Conservation (phyloP, 1,139 yeast genomes). For the Lodderomyces metapsilosis region DNA sequence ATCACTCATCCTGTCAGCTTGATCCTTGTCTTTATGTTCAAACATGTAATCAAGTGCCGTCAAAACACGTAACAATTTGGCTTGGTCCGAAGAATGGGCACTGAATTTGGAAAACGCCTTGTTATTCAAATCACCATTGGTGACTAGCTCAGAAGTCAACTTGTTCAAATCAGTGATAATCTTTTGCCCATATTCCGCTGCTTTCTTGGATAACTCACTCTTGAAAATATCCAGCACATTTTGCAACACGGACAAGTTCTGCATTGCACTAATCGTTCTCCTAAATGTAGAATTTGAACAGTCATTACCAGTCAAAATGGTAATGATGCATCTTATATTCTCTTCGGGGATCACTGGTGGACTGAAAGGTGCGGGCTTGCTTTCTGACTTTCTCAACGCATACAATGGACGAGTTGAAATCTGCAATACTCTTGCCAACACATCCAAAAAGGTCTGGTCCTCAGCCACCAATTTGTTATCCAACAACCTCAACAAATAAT, state of each 20-base stretch:
- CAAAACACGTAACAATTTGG: conserved; percentile 76
- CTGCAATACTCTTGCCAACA: conserved; percentile 71
- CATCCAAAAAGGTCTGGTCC: conserved; percentile 74
- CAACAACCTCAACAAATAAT: conserved; percentile 60
- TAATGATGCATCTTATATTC: conserved; percentile 62
- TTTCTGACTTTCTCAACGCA: conserved; percentile 36
- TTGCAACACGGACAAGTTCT: conserved; percentile 62
- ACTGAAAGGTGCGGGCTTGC: conserved; percentile 34
- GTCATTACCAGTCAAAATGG: conserved; percentile 77
- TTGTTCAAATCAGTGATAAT: conserved; percentile 57
- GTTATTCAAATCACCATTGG: conserved; percentile 47
- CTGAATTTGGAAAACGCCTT: conserved; percentile 67
- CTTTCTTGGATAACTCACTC: conserved; percentile 63
- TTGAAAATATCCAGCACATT: conserved; percentile 69
- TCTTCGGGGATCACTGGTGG: conserved; percentile 67
- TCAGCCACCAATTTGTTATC: conserved; percentile 64
- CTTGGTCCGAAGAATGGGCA: conserved; percentile 82
- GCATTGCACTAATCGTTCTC: conserved; percentile 81
- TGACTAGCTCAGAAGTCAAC: conserved; percentile 47
- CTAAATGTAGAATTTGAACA: conserved; percentile 86
- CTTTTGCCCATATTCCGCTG: conserved; percentile 57
- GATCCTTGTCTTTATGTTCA: conserved; percentile 36
- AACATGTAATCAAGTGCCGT: conserved; percentile 88
- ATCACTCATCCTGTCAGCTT: conserved; percentile 17
- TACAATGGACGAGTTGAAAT: conserved; percentile 74